A percentile compares a stretch with the other conserved stretches of the same genome.
Evolutionary conservation across 108 stramenopile genomes (phyloP).

Genomic region (Ochromonas danica): DNA sequence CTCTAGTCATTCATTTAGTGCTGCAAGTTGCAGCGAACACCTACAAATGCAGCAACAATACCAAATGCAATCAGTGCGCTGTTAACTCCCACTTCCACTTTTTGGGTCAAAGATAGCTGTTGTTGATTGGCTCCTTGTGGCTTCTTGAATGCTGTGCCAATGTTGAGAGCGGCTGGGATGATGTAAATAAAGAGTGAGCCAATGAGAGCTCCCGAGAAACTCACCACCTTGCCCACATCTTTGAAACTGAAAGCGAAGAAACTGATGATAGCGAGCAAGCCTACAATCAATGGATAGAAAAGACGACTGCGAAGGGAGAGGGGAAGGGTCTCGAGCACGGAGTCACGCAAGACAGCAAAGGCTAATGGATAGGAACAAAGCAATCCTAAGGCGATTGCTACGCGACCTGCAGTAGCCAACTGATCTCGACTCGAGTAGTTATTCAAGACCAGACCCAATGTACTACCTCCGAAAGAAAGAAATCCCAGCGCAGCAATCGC

Average conservation of each 20-base stretch:
- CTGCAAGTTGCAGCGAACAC: no score
- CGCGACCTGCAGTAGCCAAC: conserved; percentile 72
- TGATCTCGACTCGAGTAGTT: conserved; percentile 79
- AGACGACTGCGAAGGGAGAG: neutral
- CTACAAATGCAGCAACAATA: no score
- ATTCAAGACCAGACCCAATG: conserved; percentile 82
- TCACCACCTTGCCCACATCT: conserved; percentile 83
- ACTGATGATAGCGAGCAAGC: conserved; percentile 60
- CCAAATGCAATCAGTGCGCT: no score
- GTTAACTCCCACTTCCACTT: no score
- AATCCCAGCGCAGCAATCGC: conserved; percentile 74
- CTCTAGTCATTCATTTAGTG: no score
- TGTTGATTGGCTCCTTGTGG: no score
- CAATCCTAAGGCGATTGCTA: conserved; percentile 65
- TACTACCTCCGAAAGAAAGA: conserved; percentile 80
- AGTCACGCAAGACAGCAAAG: conserved; percentile 55
- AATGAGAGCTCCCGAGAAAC: conserved; percentile 73
- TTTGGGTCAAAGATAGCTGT: no score
- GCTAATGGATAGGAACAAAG: conserved; percentile 65
- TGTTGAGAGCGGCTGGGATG: conserved; percentile 36
- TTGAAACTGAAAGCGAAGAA: conserved; percentile 62
- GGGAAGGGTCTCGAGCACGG: neutral
- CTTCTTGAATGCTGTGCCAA: neutral
- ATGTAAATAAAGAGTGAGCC: conserved; percentile 74
- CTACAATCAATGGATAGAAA: conserved; percentile 38